These are phyloP conservation scores for Candida nitratophila DNA, from an alignment of 805 yeast species.

Conservation along the genomic window DNA sequence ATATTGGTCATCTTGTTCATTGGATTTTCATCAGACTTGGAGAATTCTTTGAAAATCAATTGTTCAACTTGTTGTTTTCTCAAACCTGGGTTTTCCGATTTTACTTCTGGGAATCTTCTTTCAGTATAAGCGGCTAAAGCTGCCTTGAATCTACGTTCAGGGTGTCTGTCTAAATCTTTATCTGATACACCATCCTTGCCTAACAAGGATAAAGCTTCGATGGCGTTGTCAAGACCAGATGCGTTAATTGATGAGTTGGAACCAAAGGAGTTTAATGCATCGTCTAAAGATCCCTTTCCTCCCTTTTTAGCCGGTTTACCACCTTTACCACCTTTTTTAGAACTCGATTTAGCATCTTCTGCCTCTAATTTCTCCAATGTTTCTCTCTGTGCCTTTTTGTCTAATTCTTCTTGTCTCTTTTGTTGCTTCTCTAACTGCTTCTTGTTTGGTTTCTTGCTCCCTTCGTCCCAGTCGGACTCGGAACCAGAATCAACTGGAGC, in stretches of 20 bases:
- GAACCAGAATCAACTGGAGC: slow-evolving; percentile 23
- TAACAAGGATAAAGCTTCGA: slow-evolving; percentile 70
- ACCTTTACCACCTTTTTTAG: slow-evolving; percentile 57
- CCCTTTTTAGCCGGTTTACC: slow-evolving; percentile 52
- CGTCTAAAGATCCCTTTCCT: slow-evolving; percentile 54
- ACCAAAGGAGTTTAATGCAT: slow-evolving; percentile 44
- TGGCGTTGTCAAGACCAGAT: slow-evolving; percentile 68
- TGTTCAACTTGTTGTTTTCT: slow-evolving; percentile 75
- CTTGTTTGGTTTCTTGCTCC: slow-evolving; percentile 60
- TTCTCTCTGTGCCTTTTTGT: slow-evolving; percentile 79
- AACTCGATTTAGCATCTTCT: slow-evolving; percentile 41
- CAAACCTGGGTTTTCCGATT: slow-evolving; percentile 73
- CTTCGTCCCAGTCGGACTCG: slow-evolving; percentile 56
- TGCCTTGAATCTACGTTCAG: slow-evolving; percentile 83
- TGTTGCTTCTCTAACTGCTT: slow-evolving; percentile 64
- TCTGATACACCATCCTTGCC: slow-evolving; percentile 46
- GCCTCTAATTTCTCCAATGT: slow-evolving; percentile 59
- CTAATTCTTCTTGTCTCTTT: slow-evolving; percentile 69
- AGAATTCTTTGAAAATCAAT: slow-evolving; percentile 69
- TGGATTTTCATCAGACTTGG: slow-evolving; percentile 75
- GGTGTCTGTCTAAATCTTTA: slow-evolving; percentile 75
- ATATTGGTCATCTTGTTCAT: slow-evolving; percentile 70
- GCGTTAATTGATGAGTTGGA: slow-evolving; percentile 52
- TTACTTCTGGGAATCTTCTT: slow-evolving; percentile 60
- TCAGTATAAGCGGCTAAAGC: slow-evolving; percentile 70